Conservation (phyloP, 306 rosid species). For the Datisca glomerata region DNA sequence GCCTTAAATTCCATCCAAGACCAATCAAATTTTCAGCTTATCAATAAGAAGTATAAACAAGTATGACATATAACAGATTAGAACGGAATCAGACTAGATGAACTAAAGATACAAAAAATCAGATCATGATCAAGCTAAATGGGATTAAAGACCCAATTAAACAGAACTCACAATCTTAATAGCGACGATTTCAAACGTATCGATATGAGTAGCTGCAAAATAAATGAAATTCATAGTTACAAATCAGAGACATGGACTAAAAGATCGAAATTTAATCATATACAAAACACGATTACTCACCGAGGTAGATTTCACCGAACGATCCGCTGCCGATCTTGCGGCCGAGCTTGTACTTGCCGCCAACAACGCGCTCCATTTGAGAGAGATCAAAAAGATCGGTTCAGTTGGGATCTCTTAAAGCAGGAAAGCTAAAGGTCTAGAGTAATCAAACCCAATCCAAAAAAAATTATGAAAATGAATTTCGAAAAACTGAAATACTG, state of each 20-base stretch:
- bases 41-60: no score
- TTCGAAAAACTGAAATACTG: constrained; percentile 4
- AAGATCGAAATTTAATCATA: constrained; percentile 2
- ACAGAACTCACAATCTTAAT: constrained; percentile 69
- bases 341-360: constrained; percentile 77
- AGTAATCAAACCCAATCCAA: constrained; percentile 5
- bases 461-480: neutral
- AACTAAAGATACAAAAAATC: neutral
- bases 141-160: neutral
- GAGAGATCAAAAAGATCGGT: constrained; percentile 12
- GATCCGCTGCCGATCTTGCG: constrained; percentile 99
- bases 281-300: no score
- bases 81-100: no score
- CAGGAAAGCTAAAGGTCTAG: constrained; percentile 16
- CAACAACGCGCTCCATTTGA: constrained; percentile 83
- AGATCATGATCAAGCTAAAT: neutral
- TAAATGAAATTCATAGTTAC: constrained; percentile 6
- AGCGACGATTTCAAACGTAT: constrained; percentile 88
- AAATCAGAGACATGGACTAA: constrained; percentile 13
- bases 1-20: neutral
- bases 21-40: constrained; percentile 4
- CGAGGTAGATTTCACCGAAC: constrained; percentile 90
- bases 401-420: constrained; percentile 19
- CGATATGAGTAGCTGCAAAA: constrained; percentile 73
- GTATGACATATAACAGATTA: no score